Conservation (phyloP, 306 rosid species). For the Canavalia ensiformis region DNA sequence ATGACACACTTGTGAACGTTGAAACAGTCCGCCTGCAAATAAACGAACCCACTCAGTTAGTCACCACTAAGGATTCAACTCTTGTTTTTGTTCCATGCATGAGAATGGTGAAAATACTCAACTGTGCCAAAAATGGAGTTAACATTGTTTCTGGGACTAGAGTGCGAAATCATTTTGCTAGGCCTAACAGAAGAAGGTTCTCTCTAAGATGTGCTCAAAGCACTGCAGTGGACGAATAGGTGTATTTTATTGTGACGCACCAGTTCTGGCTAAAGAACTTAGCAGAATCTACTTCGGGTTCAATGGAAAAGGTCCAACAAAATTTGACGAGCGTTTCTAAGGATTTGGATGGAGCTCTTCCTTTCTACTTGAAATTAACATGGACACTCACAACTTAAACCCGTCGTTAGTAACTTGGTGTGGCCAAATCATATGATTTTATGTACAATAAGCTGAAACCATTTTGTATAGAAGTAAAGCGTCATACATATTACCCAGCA, state of each 20-base stretch:
- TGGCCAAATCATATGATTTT: slow-evolving; percentile 43
- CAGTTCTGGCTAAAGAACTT: slow-evolving; percentile 95
- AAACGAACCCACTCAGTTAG: slow-evolving; percentile 85
- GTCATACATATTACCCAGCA: slow-evolving; percentile 58
- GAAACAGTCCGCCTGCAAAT: slow-evolving; percentile 87
- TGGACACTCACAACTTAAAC: slow-evolving; percentile 41
- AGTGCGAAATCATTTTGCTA: slow-evolving; percentile 98
- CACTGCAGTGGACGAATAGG: slow-evolving; percentile 92
- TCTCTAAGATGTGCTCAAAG: slow-evolving; percentile 89
- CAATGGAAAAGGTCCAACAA: slow-evolving; percentile 95
- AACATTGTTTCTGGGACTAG: slow-evolving; percentile 97
- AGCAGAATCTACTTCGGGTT: slow-evolving; percentile 89
- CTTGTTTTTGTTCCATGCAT: slow-evolving; percentile 92
- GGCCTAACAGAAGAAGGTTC: slow-evolving; percentile 99
- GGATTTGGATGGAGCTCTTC: slow-evolving; percentile 30
- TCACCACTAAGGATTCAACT: slow-evolving; percentile 71
- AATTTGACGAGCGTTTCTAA: slow-evolving; percentile 95
- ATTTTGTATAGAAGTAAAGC: slow-evolving; percentile 48
- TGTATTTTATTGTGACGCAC: slow-evolving; percentile 97
- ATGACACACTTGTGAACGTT: slow-evolving; percentile 85
- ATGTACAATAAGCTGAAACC: slow-evolving; percentile 52
- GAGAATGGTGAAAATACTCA: slow-evolving; percentile 99
- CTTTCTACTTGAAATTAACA: slow-evolving; percentile 21
- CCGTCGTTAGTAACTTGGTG: slow-evolving; percentile 41
- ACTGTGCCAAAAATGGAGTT: slow-evolving; percentile 98